Conservation (phyloP, 176 grass and related monocot species). For the Stipa capillata region DNA sequence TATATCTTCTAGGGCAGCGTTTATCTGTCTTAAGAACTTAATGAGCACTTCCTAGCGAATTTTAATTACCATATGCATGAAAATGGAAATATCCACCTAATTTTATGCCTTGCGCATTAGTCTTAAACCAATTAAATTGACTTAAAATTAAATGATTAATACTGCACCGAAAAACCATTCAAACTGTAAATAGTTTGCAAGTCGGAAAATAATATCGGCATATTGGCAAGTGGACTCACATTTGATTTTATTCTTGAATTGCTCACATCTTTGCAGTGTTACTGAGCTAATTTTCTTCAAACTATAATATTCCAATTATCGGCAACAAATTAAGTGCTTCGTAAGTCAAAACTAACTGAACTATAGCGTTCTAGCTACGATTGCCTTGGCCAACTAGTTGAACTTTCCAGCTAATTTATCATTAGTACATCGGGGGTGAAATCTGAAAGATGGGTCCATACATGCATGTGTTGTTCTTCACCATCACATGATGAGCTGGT, state of each 20-base stretch:
- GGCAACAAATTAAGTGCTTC: neutral
- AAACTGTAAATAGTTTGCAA: too few species aligned
- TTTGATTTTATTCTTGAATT: too few species aligned
- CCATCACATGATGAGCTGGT: constrained; percentile 37
- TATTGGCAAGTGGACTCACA: too few species aligned
- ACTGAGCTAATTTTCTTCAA: neutral
- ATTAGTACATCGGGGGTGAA: too few species aligned
- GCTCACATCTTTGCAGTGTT: neutral
- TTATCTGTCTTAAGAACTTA: constrained; percentile 7
- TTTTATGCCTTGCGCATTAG: neutral
- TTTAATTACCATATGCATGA: neutral
- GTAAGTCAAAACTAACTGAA: neutral
- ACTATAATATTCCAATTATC: neutral
- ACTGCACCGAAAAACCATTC: too few species aligned
- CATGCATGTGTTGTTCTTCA: neutral
- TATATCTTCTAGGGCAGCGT: neutral
- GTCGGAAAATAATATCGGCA: too few species aligned
- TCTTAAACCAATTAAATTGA: neutral
- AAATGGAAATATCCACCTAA: constrained; percentile 8
- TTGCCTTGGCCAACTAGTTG: neutral
- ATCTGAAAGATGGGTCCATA: constrained; percentile 35
- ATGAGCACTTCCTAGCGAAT: neutral
- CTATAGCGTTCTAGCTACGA: neutral
- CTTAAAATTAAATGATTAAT: neutral
- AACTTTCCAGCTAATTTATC: constrained; percentile 4